Evolutionary conservation across 106 monocot genomes (phyloP), one percentile per base, ranked within the genome.

Genomic region (Acanthochlamys bracteata): DNA sequence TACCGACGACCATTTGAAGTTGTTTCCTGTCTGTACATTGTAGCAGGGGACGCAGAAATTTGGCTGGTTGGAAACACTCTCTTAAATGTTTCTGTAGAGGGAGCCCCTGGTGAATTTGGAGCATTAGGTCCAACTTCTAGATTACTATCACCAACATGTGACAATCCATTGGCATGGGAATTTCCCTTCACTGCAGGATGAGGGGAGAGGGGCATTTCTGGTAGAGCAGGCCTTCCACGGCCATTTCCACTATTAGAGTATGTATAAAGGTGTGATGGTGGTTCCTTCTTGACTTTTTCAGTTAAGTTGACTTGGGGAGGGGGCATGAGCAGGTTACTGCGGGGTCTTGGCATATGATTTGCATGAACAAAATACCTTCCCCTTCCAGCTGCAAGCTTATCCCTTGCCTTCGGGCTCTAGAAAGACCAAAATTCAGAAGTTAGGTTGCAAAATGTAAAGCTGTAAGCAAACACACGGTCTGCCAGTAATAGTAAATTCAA

Each of bases 111-210:
- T 24, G 72, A 41, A 66, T 68, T 64, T 16, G 78, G 66, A 4
- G 74, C 79, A 10, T 78, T 53, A 27, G 84, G 78, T 7, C 89
- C 93, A 78, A 85, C 83, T 52, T 88, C 77, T 46, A 79, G 25
- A 40, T 56, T 66, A 3, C 65, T 60, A 0, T 68, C 75, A 15
- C 43, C 17, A 41, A 27, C 54, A 46, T 27, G 25, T 6, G 41
- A 17, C 33, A 42, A 17, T 0, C 64, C 68, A 67, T 69, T 82
- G 47, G 68, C 72, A 60, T 61, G 73, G 20, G 69, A 46, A 41
- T 24, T n/a, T 20, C 66, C 76, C 69, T 57, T 75, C 14, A 64
- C 15, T 14, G 57, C 19, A 67, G 71, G 42, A 4, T 33, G 67
- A 22, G 67, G 21, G n/a, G 63, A n/a, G 33, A 66, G 68, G 33